These are phyloP conservation scores for Lentinus brumalis DNA, from an alignment of 768 basidiomycete species.

Conservation along the genomic window DNA sequence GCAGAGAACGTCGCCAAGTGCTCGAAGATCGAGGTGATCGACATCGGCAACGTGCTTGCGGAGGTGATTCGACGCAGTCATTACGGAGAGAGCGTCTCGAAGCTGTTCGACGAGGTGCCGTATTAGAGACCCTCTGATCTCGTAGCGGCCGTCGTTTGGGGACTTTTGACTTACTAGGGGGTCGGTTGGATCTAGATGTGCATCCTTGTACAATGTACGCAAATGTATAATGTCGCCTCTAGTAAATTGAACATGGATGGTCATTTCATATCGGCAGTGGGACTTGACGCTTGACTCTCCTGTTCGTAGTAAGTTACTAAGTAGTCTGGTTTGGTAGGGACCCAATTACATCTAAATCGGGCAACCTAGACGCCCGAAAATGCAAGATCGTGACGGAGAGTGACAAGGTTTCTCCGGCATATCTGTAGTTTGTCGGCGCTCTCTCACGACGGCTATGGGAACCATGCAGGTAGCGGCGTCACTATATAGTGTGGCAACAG, in stretches of 20 bases:
- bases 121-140: slow-evolving; percentile 49
- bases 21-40: slow-evolving; percentile 87
- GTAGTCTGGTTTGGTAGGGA: neutral
- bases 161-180: neutral
- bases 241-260: slow-evolving; percentile 1
- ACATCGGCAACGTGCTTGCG: slow-evolving; percentile 92
- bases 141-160: neutral
- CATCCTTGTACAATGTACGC: slow-evolving; percentile 13
- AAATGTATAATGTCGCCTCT: slow-evolving; percentile 8
- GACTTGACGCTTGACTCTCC: no score
- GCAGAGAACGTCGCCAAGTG: slow-evolving; percentile 69
- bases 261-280: no score
- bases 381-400: no score
- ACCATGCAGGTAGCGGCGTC: neutral
- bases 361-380: no score
- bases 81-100: slow-evolving; percentile 93
- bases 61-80: slow-evolving; percentile 96
- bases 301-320: no score
- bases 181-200: slow-evolving; percentile 16
- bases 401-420: no score
- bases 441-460: no score
- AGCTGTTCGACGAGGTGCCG: slow-evolving; percentile 87
- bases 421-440: no score
- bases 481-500: neutral
- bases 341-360: no score